phyloP scores from a whole-genome alignment of 2,329 filamentous ascomycete species.

The Sphaceloma murrayae region DNA sequence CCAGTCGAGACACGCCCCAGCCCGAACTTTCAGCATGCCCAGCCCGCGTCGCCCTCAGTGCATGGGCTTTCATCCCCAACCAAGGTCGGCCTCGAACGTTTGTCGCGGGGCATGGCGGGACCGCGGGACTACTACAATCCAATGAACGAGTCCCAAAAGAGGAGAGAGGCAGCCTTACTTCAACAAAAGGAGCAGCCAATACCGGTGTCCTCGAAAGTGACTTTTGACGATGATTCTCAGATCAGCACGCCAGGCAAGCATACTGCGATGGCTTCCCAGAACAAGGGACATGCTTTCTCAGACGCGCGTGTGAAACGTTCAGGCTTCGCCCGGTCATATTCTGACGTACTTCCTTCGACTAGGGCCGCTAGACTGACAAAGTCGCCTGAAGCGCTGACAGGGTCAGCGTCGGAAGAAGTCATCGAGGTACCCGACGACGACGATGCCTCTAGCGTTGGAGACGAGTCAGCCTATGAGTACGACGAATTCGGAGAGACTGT shows the following conservation, averaged over 20 bases:
- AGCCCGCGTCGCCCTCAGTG: slow-evolving; percentile 29
- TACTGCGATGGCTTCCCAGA: not conserved
- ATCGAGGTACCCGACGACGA: slow-evolving; percentile 20
- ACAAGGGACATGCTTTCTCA: not conserved
- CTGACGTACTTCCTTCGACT: slow-evolving; percentile 9
- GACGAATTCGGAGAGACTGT: slow-evolving; percentile 30
- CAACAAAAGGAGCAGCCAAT: not conserved
- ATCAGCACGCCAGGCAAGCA: not conserved
- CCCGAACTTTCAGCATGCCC: slow-evolving; percentile 30
- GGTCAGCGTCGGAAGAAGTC: slow-evolving; percentile 18
- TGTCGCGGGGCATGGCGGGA: slow-evolving; percentile 29
- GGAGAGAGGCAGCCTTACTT: slow-evolving; percentile 24
- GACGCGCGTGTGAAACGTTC: not conserved
- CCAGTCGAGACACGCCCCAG: slow-evolving; percentile 38
- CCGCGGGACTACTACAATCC: slow-evolving; percentile 36
- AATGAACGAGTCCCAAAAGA: slow-evolving; percentile 38
- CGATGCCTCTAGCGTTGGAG: slow-evolving; percentile 14
- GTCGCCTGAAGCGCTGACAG: slow-evolving; percentile 17
- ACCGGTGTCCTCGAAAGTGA: slow-evolving; percentile 10
- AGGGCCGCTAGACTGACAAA: slow-evolving; percentile 20
- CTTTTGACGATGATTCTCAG: slow-evolving; percentile 14
- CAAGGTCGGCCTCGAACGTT: no score
- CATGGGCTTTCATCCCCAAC: slow-evolving; percentile 29
- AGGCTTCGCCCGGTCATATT: not conserved
- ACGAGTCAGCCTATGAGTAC: slow-evolving; percentile 29